Conservation (phyloP, 2,329 filamentous ascomycete species). For the Epicoccum nigrum region DNA sequence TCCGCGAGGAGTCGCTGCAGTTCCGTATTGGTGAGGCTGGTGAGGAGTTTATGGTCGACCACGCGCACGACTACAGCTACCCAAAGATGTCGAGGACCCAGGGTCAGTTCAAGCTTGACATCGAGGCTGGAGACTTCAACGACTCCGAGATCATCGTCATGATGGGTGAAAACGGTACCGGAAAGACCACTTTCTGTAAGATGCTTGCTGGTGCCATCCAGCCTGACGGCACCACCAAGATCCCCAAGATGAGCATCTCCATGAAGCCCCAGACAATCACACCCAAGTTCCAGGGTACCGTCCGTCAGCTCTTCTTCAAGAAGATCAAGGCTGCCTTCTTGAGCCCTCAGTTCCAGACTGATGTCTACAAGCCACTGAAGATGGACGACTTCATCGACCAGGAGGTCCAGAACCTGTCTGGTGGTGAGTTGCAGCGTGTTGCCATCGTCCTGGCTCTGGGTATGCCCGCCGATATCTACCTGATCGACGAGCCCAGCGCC, state of each 20-base stretch:
- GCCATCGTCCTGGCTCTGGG: conserved; percentile 97
- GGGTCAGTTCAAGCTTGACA: conserved; percentile 81
- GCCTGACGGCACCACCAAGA: conserved; percentile 77
- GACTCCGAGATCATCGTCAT: conserved; percentile 99
- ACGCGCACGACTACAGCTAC: conserved; percentile 83
- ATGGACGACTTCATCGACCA: conserved; percentile 99
- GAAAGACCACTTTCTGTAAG: conserved; percentile 98
- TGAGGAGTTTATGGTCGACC: conserved; percentile 87
- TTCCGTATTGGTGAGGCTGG: conserved; percentile 91
- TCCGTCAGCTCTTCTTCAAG: conserved; percentile 99
- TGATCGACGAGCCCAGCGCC: conserved; percentile 85
- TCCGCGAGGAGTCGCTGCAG: conserved; percentile 94
- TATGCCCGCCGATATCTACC: conserved; percentile 94
- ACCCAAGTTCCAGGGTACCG: conserved; percentile 95
- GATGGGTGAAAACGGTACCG: conserved; percentile 99
- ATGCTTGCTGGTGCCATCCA: conserved; percentile 92
- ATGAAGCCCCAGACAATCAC: conserved; percentile 99
- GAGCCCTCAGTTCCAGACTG: conserved; percentile 97
- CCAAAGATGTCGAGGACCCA: conserved; percentile 92
- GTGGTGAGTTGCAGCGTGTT: conserved; percentile 99
- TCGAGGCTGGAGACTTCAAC: conserved; percentile 87
- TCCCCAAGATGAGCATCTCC: conserved; percentile 95
- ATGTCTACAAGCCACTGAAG: conserved; percentile 99
- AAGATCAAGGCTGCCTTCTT: conserved; percentile 98
- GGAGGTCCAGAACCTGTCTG: conserved; percentile 98